Evolutionary conservation across 257 asterid species (phyloP).

Genomic region (Apocynum venetum): DNA sequence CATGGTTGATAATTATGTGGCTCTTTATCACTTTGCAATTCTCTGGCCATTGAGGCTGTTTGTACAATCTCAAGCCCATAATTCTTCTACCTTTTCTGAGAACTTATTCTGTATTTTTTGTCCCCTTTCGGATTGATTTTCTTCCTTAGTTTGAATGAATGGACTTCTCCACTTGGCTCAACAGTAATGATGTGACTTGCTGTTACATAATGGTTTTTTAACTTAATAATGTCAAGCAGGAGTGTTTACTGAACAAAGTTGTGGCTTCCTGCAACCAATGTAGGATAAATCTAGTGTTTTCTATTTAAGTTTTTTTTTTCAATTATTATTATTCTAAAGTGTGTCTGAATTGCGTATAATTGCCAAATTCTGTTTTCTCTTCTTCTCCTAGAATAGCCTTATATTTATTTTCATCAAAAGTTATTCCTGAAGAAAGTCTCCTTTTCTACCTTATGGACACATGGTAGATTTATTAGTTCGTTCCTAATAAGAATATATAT

Average conservation of each 20-base stretch:
- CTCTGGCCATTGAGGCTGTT: not conserved
- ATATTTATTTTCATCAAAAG: not conserved
- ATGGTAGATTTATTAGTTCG: not conserved
- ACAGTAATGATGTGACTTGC: no score
- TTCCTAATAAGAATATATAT: not conserved
- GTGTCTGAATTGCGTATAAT: no score
- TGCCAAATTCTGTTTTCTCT: not conserved
- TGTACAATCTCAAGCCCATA: not conserved
- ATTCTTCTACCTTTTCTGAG: not conserved
- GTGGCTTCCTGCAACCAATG: not conserved
- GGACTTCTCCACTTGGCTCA: no score
- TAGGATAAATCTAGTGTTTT: not conserved
- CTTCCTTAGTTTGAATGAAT: no score
- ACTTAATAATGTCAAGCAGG: no score
- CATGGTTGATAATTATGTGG: no score
- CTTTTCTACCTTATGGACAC: not conserved
- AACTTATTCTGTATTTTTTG: no score
- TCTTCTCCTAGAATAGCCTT: not conserved
- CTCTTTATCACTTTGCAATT: not conserved
- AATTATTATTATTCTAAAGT: no score
- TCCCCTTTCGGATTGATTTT: no score
- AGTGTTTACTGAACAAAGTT: no score
- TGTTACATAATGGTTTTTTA: no score
- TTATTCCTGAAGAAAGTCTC: not conserved
- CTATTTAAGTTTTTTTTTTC: not conserved